Evolutionary conservation across 2,329 filamentous ascomycete genomes (phyloP).

Genomic region (Alternaria burnsii): DNA sequence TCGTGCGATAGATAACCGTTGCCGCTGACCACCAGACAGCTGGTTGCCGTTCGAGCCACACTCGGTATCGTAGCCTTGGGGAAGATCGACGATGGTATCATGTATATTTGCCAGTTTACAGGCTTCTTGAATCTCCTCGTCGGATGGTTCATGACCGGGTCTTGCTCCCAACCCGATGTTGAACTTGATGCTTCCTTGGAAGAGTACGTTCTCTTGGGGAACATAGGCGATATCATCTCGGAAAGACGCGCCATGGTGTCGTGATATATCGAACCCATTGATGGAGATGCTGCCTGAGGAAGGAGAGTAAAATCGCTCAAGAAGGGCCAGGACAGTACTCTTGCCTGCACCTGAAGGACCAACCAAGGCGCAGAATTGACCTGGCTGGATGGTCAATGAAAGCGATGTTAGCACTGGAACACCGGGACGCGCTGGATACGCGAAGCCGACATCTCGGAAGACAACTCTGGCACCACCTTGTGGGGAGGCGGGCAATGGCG

Average conservation of each 20-base stretch:
- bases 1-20: slow-evolving; percentile 55
- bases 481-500: slow-evolving; percentile 71
- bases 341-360: slow-evolving; percentile 74
- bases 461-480: slow-evolving; percentile 60
- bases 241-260: slow-evolving; percentile 50
- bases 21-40: slow-evolving; percentile 55
- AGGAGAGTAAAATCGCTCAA: slow-evolving; percentile 65
- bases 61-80: slow-evolving; percentile 71
- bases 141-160: slow-evolving; percentile 63
- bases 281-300: slow-evolving; percentile 61
- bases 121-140: slow-evolving; percentile 71
- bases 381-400: slow-evolving; percentile 64
- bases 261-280: slow-evolving; percentile 60
- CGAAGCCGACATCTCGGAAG: slow-evolving; percentile 69
- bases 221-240: slow-evolving; percentile 58
- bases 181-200: slow-evolving; percentile 59
- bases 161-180: slow-evolving; percentile 59
- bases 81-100: slow-evolving; percentile 69
- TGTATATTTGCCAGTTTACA: slow-evolving; percentile 75
- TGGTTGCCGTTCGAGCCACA: slow-evolving; percentile 53
- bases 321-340: slow-evolving; percentile 66
- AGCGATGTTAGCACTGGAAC: slow-evolving; percentile 65
- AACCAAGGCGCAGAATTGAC: slow-evolving; percentile 70
- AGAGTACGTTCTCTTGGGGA: slow-evolving; percentile 59
- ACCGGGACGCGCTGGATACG: slow-evolving; percentile 70